Base-by-base conservation (phyloP, 805 yeast species). In the Maudiozyma barnettii region DNA sequence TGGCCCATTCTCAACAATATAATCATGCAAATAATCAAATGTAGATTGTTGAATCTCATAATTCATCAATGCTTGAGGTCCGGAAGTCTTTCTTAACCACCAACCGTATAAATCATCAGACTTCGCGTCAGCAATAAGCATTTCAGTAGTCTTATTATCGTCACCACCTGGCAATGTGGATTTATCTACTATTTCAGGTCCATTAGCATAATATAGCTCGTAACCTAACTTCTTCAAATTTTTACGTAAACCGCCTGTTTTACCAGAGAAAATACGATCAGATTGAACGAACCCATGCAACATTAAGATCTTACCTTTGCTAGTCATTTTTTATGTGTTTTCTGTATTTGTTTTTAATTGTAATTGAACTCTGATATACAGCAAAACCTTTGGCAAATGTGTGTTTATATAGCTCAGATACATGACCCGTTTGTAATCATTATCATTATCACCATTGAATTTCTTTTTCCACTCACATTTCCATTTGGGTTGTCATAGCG, bases 281-380 rank as follows among this genome's bases (percentile, higher is more conserved):
- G 83, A 82, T 68, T 91, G 96, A 1, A 88, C 84, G 64, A 77
- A 88, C 0, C 99, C 99, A 58, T 91, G 99, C 10, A 91, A 71
- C 70, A 91, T 88, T 13, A 91, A 71, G 26, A 91, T 73, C 54
- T 81, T 81, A n/a, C 44, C 44, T 18, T 41, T 38, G 10, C 29
- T 21, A 33, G 47, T 16, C 47, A 35, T 47, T 21, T 4, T 23
- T n/a, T 13, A 37, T 13, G 9, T 35, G 38, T 16, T 5, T 35
- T n/a, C 18, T 13, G 7, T 35, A 3, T 12, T 26, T 26, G 30
- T 26, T 26, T 26, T 6, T 26, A 4, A 26, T 2, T 26, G 8
- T 26, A 9, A 9, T 26, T 26, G 8, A 26, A 6, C 8, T 26
- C n/a, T 26, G 30, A 4, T 4, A 26, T 12, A 9, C 30, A 26